These are phyloP conservation scores for Vaccinium macrocarpon DNA, from an alignment of 148 eudicot genomes.

Conservation along the genomic window DNA sequence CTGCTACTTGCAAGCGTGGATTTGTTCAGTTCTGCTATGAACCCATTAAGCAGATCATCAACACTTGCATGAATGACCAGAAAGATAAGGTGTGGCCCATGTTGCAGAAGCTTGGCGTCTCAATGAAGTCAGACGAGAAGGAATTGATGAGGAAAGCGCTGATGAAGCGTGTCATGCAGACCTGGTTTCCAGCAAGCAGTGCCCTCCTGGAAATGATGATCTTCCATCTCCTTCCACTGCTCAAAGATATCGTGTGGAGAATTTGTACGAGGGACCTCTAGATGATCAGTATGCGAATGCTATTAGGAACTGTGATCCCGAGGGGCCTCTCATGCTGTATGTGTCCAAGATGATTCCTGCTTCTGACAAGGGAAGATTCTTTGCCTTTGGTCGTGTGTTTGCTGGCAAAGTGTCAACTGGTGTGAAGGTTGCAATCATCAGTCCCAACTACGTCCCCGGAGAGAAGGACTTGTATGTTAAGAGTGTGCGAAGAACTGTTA, in stretches of 20 bases:
- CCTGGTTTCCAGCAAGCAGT: constrained; percentile 74
- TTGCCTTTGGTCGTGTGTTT: constrained; percentile 84
- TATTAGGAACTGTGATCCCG: constrained; percentile 79
- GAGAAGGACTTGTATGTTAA: constrained; percentile 73
- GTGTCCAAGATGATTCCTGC: constrained; percentile 94
- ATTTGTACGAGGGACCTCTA: constrained; percentile 78
- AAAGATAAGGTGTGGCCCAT: constrained; percentile 81
- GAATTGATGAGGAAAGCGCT: constrained; percentile 67
- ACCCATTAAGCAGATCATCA: constrained; percentile 77
- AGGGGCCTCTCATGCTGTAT: constrained; percentile 79
- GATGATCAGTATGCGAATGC: constrained; percentile 74
- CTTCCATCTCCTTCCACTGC: constrained; percentile 71
- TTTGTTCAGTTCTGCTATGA: constrained; percentile 87
- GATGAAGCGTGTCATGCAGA: constrained; percentile 87
- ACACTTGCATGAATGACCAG: constrained; percentile 79
- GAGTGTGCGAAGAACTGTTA: constrained; percentile 80
- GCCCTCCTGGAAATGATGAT: constrained; percentile 87
- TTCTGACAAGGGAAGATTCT: constrained; percentile 83
- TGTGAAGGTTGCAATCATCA: constrained; percentile 82
- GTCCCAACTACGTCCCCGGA: constrained; percentile 81
- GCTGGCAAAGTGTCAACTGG: constrained; percentile 72
- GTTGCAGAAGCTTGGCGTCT: constrained; percentile 62
- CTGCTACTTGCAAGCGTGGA: constrained; percentile 71
- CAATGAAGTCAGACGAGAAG: constrained; percentile 68
- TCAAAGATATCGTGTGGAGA: constrained; percentile 78